Evolutionary conservation across 768 basidiomycete species (phyloP).

Genomic region (Tylopilus vinaceipallidus): DNA sequence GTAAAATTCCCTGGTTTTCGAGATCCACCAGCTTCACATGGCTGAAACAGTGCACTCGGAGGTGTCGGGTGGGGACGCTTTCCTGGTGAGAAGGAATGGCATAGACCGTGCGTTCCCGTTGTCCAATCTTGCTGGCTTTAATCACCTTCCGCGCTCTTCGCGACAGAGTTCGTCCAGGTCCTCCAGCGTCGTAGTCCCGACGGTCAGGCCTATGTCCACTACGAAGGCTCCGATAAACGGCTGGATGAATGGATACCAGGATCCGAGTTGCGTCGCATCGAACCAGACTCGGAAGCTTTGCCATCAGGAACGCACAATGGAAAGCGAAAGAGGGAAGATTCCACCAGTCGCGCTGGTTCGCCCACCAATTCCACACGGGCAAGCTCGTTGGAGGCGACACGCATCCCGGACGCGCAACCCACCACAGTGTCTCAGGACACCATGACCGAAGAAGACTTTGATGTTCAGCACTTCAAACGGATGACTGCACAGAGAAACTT

Average conservation of each 20-base stretch:
- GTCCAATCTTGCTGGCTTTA: conserved; percentile 12
- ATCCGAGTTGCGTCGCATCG: conserved; percentile 33
- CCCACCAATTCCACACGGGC: conserved; percentile 23
- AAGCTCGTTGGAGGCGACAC: conserved; percentile 15
- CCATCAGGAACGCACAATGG: conserved; percentile 27
- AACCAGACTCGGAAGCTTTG: conserved; percentile 22
- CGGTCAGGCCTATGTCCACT: conserved; percentile 69
- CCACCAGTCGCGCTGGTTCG: conserved; percentile 15
- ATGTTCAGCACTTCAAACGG: conserved; percentile 64
- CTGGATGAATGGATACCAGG: conserved; percentile 73
- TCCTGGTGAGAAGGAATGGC: conserved; percentile 34
- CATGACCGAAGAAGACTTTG: conserved; percentile 70
- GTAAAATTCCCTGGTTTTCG: neutral
- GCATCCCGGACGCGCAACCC: conserved; percentile 11
- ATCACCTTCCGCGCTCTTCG: conserved; percentile 1
- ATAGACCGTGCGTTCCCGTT: conserved; percentile 35
- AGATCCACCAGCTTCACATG: conserved; percentile 18
- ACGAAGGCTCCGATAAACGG: conserved; percentile 64
- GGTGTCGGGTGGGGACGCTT: conserved; percentile 5
- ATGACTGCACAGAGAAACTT: conserved; percentile 77
- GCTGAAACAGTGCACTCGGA: conserved; percentile 13
- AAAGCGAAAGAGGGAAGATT: conserved; percentile 31
- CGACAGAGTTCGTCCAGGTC: conserved; percentile 47
- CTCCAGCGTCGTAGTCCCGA: conserved; percentile 44
- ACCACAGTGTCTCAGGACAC: conserved; percentile 27